Evolutionary conservation across 768 basidiomycete genomes (phyloP), one percentile per base, ranked within the genome.

Genomic region (Dentipellis fragilis): DNA sequence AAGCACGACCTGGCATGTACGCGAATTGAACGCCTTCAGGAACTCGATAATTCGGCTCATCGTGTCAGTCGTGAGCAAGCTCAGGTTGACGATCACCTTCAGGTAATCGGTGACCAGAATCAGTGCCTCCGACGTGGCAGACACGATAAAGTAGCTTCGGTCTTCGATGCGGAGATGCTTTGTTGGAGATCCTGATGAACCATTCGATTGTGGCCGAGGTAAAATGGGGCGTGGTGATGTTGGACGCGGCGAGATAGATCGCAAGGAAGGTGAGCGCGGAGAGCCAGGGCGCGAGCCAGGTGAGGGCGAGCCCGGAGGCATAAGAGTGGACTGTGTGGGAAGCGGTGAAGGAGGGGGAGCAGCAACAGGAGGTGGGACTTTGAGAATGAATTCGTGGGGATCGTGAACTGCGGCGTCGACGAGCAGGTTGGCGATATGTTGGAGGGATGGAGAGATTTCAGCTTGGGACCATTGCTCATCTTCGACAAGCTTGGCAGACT

Each of bases 1-100:
- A 9, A 99, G 76, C 0, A 99, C 96, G 47, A 98, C 94, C 68
- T 98, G 96, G 70, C 96, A 99, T 2, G 93, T 95, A 62, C 96
- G 76, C 34, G 95, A 98, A 68, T 99, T 99, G 75, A 95, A 98
- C 23, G 93, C 87, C 72, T 97, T 98, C 57, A 99, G 74, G 66
- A 94, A 94, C 68, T 99, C 96, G 60, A 98, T 90, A 22, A 94
- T 78, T 37, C 91, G 82, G 58, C 84, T 82, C 90, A 98, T 95
- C n/a, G 87, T 84, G 65, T 99, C 95, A 57, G 89, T 96, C 49
- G 91, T 93, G 51, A 99, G 76, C 69, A 89, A 80, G 37, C 87
- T 79, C 58, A 97, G 72, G 66, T 95, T 97, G 59, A 94, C 77
- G 50, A 97, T 83, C 45, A 98, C 78, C 59, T 81, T 81, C 52